Evolutionary conservation across 768 basidiomycete genomes (phyloP), one percentile per base, ranked within the genome.

Genomic region (Pholiota microspora): DNA sequence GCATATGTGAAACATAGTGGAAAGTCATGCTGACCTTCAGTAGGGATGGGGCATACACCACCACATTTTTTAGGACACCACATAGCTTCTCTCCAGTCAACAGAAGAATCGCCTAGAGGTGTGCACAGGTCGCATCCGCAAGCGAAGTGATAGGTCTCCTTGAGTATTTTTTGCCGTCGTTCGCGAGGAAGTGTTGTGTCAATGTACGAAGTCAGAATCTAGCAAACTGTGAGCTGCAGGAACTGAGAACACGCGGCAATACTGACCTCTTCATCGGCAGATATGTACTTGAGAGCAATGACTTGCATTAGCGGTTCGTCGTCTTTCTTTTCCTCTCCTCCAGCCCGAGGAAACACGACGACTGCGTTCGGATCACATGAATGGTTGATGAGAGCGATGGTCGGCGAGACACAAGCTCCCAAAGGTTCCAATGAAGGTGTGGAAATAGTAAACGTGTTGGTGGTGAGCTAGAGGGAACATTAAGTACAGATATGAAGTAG

Each of bases 371-470:
- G 92, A 18, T 82, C 78, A 64, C 94, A 95, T 0, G 89, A 89
- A 64, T 98, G 94, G 64, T 97, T 97, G 53, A 89, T 80, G 9
- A 97, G 74, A 0, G 94, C 94, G 3, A 87, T 72, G 0, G 81
- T 63, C 0, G 95, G 94, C 0, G 91, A 89, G 12, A 95, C 79
- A n/a, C 88, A 84, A 2, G 86, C 85, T 5, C 96, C 96, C 31
- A 98, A 75, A 0, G 94, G 88, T 2, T 83, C 80, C 13, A 98
- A 74, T 3, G 89, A 79, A 0, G 89, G 84, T 0, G 87, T 81
- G 1, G 93, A 87, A 8, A 97, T 72, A 0, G 94, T 88, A 64
- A 98, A 90, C 0, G 96, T 88, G 67, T 99, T 99, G 6, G 92
- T 90, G 8, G 84, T 82, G 66, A 98, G 94, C 94, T 98, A 31